These are phyloP conservation scores for Peronospora farinosa DNA, from an alignment of 352 stramenopile genomes.

Conservation along the genomic window DNA sequence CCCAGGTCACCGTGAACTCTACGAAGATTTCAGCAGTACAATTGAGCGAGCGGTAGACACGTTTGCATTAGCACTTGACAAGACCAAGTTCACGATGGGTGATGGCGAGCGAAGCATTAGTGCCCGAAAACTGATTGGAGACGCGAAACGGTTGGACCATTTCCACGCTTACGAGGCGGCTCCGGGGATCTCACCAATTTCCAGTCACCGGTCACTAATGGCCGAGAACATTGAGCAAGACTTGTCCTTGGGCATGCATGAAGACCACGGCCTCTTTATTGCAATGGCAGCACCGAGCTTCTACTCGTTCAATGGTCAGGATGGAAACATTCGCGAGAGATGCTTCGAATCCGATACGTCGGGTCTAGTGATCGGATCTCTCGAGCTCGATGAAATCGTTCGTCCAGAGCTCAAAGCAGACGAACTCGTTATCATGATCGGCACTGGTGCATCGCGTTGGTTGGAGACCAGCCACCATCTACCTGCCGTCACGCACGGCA, in stretches of 20 bases:
- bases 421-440: conserved; percentile 56
- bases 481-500: conserved; percentile 51
- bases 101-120: conserved; percentile 32
- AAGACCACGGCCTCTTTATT: conserved; percentile 57
- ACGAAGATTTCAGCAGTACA: conserved; percentile 37
- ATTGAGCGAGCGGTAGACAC: conserved; percentile 37
- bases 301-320: conserved; percentile 26
- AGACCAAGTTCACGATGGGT: conserved; percentile 31
- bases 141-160: conserved; percentile 50
- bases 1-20: conserved; percentile 33
- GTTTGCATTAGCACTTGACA: conserved; percentile 34
- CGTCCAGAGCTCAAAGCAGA: conserved; percentile 46
- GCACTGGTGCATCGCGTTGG: conserved; percentile 39
- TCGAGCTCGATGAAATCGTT: conserved; percentile 24
- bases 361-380: conserved; percentile 38
- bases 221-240: conserved; percentile 10
- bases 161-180: conserved; percentile 57
- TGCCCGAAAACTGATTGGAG: conserved; percentile 33
- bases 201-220: conserved; percentile 3
- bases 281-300: conserved; percentile 43
- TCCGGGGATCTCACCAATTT: neutral
- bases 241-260: conserved; percentile 49
- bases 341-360: conserved; percentile 28
- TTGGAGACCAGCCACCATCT: conserved; percentile 36
- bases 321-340: conserved; percentile 17